phyloP scores from a whole-genome alignment of 2,329 filamentous ascomycete species.

The Ophiostoma tasmaniense region DNA sequence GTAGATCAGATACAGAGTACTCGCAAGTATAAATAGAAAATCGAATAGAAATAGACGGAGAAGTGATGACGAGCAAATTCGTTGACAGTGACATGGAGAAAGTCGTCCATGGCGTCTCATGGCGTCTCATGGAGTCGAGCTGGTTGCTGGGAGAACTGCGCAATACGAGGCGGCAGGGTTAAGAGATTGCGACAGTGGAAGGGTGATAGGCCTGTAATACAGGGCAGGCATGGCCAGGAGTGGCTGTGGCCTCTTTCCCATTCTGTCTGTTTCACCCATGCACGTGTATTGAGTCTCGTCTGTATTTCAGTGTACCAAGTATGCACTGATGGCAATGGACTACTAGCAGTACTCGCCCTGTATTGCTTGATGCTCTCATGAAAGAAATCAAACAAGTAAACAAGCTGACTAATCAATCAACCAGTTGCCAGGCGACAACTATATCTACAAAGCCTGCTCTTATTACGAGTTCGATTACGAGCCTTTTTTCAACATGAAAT shows the following conservation, averaged over 20 bases:
- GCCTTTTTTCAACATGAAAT: not conserved
- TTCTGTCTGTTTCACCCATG: not conserved
- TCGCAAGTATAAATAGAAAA: too few species aligned
- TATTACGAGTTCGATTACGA: not conserved
- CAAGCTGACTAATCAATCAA: not conserved
- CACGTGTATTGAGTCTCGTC: too few species aligned
- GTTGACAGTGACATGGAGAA: not conserved
- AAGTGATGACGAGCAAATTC: too few species aligned
- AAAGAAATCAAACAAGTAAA: too few species aligned
- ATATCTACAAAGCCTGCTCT: not conserved
- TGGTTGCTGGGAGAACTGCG: slow-evolving; percentile 16
- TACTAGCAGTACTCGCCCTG: not conserved
- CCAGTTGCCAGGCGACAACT: not conserved
- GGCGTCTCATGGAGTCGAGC: not conserved
- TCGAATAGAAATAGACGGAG: too few species aligned
- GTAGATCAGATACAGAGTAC: too few species aligned
- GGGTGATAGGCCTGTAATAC: too few species aligned
- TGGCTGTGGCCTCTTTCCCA: not conserved
- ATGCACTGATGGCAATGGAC: too few species aligned
- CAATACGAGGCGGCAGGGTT: not conserved
- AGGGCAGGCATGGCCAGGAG: not conserved
- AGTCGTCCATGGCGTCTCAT: not conserved
- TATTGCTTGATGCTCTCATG: not conserved
- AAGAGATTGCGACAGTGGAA: not conserved
- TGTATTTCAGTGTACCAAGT: too few species aligned